Conservation (phyloP, 2,329 filamentous ascomycete genomes). For the Ascochyta clinopodiicola region DNA sequence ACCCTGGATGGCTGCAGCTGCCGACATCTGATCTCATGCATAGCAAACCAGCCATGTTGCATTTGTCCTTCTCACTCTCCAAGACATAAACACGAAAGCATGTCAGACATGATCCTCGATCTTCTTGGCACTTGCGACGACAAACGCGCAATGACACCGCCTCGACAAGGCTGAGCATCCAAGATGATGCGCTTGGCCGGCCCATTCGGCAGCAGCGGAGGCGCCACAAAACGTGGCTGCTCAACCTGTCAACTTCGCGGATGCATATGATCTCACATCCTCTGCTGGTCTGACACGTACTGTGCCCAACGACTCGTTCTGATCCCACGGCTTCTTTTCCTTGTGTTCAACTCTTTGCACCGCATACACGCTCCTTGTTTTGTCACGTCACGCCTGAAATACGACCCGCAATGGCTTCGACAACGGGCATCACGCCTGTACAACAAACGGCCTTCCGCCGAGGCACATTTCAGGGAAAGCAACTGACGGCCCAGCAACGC, state of each 20-base stretch:
- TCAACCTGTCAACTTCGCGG: conserved; percentile 27
- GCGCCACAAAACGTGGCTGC: conserved; percentile 42
- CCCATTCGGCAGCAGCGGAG: conserved; percentile 31
- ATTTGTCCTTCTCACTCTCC: background rate
- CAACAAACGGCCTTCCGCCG: conserved; percentile 45
- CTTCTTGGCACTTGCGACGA: conserved; percentile 30
- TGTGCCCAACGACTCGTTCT: background rate
- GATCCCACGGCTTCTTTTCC: background rate
- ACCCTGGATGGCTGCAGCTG: conserved; percentile 2
- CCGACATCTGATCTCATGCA: conserved; percentile 18
- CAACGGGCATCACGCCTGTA: conserved; percentile 38
- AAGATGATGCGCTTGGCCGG: conserved; percentile 32
- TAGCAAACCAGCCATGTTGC: conserved; percentile 2
- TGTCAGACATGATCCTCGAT: conserved; percentile 6
- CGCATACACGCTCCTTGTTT: conserved; percentile 2
- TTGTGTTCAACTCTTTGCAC: conserved; percentile 3
- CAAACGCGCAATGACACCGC: conserved; percentile 41
- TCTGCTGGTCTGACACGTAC: conserved; percentile 17
- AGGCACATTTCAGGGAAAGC: conserved; percentile 46
- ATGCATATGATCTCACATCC: conserved; percentile 25
- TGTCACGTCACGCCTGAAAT: conserved; percentile 5
- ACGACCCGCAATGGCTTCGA: conserved; percentile 38
- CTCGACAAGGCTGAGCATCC: conserved; percentile 39
- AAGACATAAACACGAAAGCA: conserved; percentile 10
- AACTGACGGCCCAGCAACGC: conserved; percentile 55